These are phyloP conservation scores for Rubia yunnanensis DNA, from an alignment of 257 asterid genomes.

Conservation along the genomic window DNA sequence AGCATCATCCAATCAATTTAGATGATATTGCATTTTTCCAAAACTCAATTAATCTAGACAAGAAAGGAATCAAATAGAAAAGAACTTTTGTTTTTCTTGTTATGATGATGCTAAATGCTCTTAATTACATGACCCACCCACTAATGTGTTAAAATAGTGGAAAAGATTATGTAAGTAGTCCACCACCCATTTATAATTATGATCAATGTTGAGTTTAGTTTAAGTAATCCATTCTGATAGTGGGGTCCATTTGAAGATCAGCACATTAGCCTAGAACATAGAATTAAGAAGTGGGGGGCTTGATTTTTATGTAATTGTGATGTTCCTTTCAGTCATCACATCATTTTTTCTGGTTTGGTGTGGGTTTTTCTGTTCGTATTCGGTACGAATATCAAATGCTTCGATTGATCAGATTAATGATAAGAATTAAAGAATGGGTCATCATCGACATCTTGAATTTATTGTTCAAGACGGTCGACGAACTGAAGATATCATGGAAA, in stretches of 20 bases:
- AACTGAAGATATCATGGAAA: too few species aligned
- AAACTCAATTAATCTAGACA: too few species aligned
- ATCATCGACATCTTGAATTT: too few species aligned
- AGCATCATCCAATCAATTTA: too few species aligned
- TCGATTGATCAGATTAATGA: too few species aligned
- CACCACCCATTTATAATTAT: background rate
- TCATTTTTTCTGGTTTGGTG: constrained; percentile 1
- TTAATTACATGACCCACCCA: background rate
- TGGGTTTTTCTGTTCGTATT: background rate
- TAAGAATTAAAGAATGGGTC: too few species aligned
- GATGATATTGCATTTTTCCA: too few species aligned
- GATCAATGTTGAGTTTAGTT: background rate
- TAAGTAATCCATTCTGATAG: background rate
- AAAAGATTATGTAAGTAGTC: background rate
- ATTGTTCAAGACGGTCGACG: too few species aligned
- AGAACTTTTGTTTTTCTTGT: too few species aligned
- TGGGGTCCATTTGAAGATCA: constrained; percentile 2
- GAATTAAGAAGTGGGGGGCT: background rate
- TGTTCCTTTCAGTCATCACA: background rate
- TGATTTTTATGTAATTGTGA: background rate
- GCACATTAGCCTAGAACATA: background rate
- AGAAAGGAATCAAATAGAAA: too few species aligned
- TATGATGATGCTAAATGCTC: too few species aligned
- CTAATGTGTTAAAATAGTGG: background rate
- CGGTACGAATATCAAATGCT: too few species aligned